Evolutionary conservation across 2,329 filamentous ascomycete species (phyloP), one percentile per base, ranked within the genome.

Genomic region (Diaporthe batatas): DNA sequence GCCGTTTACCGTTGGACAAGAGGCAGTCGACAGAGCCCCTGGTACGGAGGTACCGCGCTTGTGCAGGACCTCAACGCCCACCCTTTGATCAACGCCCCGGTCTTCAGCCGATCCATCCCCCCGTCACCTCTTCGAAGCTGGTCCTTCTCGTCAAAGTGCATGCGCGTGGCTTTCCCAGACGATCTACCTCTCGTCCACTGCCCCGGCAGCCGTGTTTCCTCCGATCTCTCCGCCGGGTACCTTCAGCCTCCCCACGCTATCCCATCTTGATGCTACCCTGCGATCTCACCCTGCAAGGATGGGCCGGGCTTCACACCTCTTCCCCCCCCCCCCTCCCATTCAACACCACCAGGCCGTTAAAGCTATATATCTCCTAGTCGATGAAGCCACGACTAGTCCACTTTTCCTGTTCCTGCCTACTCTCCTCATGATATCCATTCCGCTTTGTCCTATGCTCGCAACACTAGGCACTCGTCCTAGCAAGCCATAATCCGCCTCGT

Each of bases 1-100:
- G 54, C 57, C 72, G 72, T 74, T 72, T 69, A 44, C 64, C 47
- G 70, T 74, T 64, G 70, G 65, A 70, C 64, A 55, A 72, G 64
- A 74, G 32, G n/a, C 32, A 8, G 36, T 57, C 21, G 36, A 59
- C 51, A 58, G 65, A 59, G 47, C 59, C 34, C 51, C 34, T 23
- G 44, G 36, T 68, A 55, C 64, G 72, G 70, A 57, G 34, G 65
- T 58, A 65, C 70, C 57, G 72, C 49, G 62, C 62, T 67, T 67
- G 36, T 51, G 39, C 49, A 68, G 57, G 65, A 51, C 34, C 34
- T 57, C 51, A 54, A 36, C 59, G n/a, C 47, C 54, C 39, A 36
- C 36, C 29, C 71, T 39, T 34, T 57, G 71, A 53, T 25, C 34
- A 25, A 18, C 53, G 49, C 55, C 51, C 55, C 32, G 68, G 44